Conservation (phyloP, 495 filamentous ascomycete genomes). For the Terfezia claveryi region DNA sequence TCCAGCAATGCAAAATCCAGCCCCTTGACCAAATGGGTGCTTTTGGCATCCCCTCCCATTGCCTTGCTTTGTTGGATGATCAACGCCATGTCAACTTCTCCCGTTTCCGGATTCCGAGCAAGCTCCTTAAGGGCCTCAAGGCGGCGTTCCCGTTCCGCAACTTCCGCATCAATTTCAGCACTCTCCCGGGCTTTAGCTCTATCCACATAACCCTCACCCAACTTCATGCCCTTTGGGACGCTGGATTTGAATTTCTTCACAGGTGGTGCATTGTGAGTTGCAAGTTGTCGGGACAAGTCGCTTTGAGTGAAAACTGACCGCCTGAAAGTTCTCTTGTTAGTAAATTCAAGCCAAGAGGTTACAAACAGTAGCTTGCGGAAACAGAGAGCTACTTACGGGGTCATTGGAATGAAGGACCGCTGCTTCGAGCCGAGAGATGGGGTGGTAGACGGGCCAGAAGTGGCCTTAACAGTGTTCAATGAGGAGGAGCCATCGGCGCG, state of each 20-base stretch:
- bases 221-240: constrained; percentile 62
- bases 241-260: constrained; percentile 52
- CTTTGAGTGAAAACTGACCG: constrained; percentile 38
- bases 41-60: constrained; percentile 50
- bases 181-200: constrained; percentile 37
- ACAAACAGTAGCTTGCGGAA: too few relatives aligned
- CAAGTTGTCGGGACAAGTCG: constrained; percentile 70
- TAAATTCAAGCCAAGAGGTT: too few relatives aligned
- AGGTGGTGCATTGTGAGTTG: constrained; percentile 43
- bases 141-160: constrained; percentile 39
- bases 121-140: constrained; percentile 63
- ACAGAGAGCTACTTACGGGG: constrained; percentile 33
- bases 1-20: constrained; percentile 66
- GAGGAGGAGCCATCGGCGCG: constrained; percentile 18
- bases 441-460: constrained; percentile 15
- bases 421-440: constrained; percentile 39
- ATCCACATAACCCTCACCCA: constrained; percentile 65
- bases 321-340: constrained; percentile 21
- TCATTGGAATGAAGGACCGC: constrained; percentile 67
- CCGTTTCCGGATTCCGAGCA: constrained; percentile 49
- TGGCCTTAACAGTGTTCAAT: constrained; percentile 14
- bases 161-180: constrained; percentile 26
- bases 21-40: constrained; percentile 77
- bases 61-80: constrained; percentile 31
- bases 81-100: constrained; percentile 46